Evolutionary conservation across 306 rosid genomes (phyloP), one percentile per base, ranked within the genome.

Genomic region (Arachis stenosperma): DNA sequence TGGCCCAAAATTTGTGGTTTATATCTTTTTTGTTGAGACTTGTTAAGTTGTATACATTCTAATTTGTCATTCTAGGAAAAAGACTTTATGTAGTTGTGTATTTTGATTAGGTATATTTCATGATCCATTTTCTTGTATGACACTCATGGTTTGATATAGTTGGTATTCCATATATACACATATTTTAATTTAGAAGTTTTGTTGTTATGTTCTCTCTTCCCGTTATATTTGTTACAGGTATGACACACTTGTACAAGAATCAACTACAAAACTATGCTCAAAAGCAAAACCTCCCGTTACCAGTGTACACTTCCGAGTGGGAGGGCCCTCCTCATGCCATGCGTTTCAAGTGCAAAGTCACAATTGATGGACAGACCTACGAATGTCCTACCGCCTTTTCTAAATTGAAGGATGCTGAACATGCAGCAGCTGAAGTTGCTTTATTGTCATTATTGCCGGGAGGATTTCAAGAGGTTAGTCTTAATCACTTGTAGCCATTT

Each of bases 341-440:
- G 33, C 92, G 82, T 65, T 94, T 89, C 77, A 87, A 78, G 74
- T 83, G 93, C 79, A 88, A 67, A 54, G 96, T 94, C 47, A 86
- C 87, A 44, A 30, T 94, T 56, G 87, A 72, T 67, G 96, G 87
- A 82, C 83, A 79, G 27, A 85, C 86, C 1, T 94, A 63, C 61
- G 87, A 75, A 84, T 81, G 93, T 82, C 78, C 74, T 41, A 86
- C 80, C 8, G 88, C 76, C 76, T 83, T 72, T 56, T 40, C 83
- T 51, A 85, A 88, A 30, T 33, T 86, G 56, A 94, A 91, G 92
- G 96, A 88, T 61, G 99, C 99, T 61, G 97, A 94, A 65, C 82
- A 88, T 83, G 95, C 96, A 36, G 96, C 89, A 69, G 99, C 99
- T 51, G 85, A 83, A 84, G 67, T 76, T 68, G 99, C 99, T 77